Conservation (phyloP, 768 basidiomycete genomes). For the Pulveroboletus sp. region DNA sequence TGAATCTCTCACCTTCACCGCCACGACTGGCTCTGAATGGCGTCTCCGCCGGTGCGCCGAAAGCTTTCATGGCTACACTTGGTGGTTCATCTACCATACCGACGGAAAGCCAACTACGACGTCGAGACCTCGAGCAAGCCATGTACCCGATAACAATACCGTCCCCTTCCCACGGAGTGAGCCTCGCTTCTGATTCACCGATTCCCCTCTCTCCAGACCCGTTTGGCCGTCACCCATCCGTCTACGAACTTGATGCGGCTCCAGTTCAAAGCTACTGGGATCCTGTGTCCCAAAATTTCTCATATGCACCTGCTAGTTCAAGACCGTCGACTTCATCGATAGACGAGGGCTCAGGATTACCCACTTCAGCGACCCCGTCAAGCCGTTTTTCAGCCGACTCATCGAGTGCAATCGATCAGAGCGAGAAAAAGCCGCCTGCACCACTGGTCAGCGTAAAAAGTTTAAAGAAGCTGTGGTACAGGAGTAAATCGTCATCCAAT, state of each 20-base stretch:
- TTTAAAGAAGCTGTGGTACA: constrained; percentile 76
- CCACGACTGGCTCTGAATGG: constrained; percentile 68
- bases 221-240: constrained; percentile 68
- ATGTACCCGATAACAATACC: constrained; percentile 42
- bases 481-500: constrained; percentile 48
- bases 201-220: constrained; percentile 85
- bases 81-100: constrained; percentile 27
- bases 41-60: constrained; percentile 57
- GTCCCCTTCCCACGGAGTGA: constrained; percentile 22
- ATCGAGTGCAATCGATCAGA: constrained; percentile 33
- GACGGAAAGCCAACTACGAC: constrained; percentile 45
- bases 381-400: constrained; percentile 83
- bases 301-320: constrained; percentile 17
- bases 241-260: constrained; percentile 29
- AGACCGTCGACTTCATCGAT: constrained; percentile 26
- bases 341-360: constrained; percentile 16
- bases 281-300: constrained; percentile 22
- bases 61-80: constrained; percentile 35
- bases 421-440: constrained; percentile 30
- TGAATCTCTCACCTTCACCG: constrained; percentile 44
- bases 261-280: constrained; percentile 46
- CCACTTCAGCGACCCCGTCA: constrained; percentile 31
- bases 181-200: constrained; percentile 43
- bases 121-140: constrained; percentile 49
- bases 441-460: constrained; percentile 71